These are phyloP conservation scores for Phytophthora quininea DNA, from an alignment of 352 stramenopile species.

Conservation along the genomic window DNA sequence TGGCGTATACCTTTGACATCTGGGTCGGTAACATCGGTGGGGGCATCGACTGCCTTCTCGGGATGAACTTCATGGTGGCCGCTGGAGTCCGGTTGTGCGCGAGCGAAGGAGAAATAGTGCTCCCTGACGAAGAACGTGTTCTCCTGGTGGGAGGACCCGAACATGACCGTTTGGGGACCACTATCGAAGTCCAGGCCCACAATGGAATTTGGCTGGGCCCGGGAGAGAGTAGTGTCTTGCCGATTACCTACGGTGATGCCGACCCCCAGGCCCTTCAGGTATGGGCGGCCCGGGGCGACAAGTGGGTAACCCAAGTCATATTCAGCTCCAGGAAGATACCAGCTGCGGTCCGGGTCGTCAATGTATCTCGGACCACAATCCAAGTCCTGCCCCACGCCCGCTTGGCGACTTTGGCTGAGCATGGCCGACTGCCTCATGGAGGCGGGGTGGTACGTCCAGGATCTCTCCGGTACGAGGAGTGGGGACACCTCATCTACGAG, in stretches of 20 bases:
- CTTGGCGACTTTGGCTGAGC: neutral
- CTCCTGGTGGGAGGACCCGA: neutral
- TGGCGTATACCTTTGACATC: slow-evolving; percentile 16
- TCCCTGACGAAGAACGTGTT: neutral
- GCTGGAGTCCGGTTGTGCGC: slow-evolving; percentile 19
- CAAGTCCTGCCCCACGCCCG: too few relatives aligned
- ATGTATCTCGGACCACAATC: neutral
- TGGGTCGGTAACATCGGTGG: slow-evolving; percentile 29
- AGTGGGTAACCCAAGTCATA: neutral
- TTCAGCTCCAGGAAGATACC: neutral
- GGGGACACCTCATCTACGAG: too few relatives aligned
- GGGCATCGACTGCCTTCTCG: slow-evolving; percentile 25
- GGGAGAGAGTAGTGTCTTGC: neutral
- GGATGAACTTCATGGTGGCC: slow-evolving; percentile 36
- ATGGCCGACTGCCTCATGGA: neutral
- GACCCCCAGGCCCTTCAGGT: neutral
- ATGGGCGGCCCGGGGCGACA: slow-evolving; percentile 1
- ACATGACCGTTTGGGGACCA: neutral
- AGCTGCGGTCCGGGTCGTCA: neutral
- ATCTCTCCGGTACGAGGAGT: too few relatives aligned
- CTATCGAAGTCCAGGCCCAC: neutral
- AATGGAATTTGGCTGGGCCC: neutral
- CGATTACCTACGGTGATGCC: neutral
- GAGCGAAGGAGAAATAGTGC: neutral
- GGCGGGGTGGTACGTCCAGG: too few relatives aligned